Evolutionary conservation across 2,329 filamentous ascomycete species (phyloP).

Genomic region (Cadophora sp.): DNA sequence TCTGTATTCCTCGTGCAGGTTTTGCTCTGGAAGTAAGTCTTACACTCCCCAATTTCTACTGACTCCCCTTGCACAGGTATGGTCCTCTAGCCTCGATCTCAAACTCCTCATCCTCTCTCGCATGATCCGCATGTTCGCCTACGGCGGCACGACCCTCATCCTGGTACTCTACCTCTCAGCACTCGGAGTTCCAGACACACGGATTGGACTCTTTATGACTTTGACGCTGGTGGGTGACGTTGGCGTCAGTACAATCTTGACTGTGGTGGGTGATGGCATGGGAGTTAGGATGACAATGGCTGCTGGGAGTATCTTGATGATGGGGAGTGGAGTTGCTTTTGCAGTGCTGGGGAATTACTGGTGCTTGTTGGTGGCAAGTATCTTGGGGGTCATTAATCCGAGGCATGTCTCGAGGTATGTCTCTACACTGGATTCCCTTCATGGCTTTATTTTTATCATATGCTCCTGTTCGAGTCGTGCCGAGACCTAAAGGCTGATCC

Average conservation of each 20-base stretch:
- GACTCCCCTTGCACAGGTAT: neutral
- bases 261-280: neutral
- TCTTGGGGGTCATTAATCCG: slow-evolving; percentile 15
- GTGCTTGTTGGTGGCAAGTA: neutral
- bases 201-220: slow-evolving; percentile 18
- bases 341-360: slow-evolving; percentile 17
- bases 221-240: slow-evolving; percentile 9
- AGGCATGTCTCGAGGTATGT: slow-evolving; percentile 8
- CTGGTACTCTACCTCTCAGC: slow-evolving; percentile 8
- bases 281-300: slow-evolving; percentile 2
- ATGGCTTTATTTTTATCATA: no score
- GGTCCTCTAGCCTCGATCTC: slow-evolving; percentile 9
- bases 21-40: neutral
- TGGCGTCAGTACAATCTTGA: slow-evolving; percentile 11
- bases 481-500: neutral
- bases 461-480: no score
- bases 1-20: no score
- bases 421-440: neutral
- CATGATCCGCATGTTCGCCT: slow-evolving; percentile 12
- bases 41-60: neutral
- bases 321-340: slow-evolving; percentile 4
- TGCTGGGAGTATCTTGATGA: slow-evolving; percentile 1
- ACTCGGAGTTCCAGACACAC: neutral
- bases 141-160: slow-evolving; percentile 11
- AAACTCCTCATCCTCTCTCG: slow-evolving; percentile 11